A percentile compares a stretch with the other conserved stretches of the same genome.
phyloP scores from a whole-genome alignment of 2,329 filamentous ascomycete genomes.

The Dothidotthia symphoricarpi region DNA sequence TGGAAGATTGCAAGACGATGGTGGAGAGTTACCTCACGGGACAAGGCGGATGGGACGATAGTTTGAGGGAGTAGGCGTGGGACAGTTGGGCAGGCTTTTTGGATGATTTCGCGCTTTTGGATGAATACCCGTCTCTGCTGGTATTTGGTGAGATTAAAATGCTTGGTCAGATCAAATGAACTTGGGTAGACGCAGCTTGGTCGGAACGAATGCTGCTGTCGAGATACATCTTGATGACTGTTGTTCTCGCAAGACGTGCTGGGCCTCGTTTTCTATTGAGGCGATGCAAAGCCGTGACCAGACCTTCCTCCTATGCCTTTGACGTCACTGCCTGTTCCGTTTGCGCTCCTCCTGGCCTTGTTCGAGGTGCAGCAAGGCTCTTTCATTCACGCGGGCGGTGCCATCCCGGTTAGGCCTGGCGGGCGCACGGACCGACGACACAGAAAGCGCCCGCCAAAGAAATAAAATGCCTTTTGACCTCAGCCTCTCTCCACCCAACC shows the following conservation, averaged over 20 bases:
- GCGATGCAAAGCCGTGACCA: background rate
- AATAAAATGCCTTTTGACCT: slow-evolving; percentile 19
- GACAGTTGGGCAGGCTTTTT: slow-evolving; percentile 13
- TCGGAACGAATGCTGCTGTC: too few relatives aligned
- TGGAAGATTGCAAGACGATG: slow-evolving; percentile 70
- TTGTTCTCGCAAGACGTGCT: slow-evolving; percentile 2
- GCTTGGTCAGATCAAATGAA: background rate
- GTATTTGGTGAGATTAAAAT: slow-evolving; percentile 2
- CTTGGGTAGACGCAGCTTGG: too few relatives aligned
- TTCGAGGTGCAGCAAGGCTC: slow-evolving; percentile 5
- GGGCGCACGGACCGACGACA: slow-evolving; percentile 10
- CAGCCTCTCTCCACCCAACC: slow-evolving; percentile 18
- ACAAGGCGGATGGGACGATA: slow-evolving; percentile 85
- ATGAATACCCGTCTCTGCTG: slow-evolving; percentile 36
- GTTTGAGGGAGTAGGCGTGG: slow-evolving; percentile 42
- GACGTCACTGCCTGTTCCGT: background rate
- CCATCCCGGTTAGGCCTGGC: slow-evolving; percentile 15
- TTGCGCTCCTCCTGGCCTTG: background rate
- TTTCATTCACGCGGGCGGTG: slow-evolving; percentile 22
- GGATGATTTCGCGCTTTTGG: slow-evolving; percentile 24
- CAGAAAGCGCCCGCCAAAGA: slow-evolving; percentile 15
- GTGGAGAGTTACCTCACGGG: slow-evolving; percentile 71
- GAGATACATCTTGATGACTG: too few relatives aligned
- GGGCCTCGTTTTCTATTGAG: too few relatives aligned
- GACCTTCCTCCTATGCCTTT: background rate